phyloP scores from a whole-genome alignment of 192 early-diverging fungal species.

The Irineochytrium annulatum region DNA sequence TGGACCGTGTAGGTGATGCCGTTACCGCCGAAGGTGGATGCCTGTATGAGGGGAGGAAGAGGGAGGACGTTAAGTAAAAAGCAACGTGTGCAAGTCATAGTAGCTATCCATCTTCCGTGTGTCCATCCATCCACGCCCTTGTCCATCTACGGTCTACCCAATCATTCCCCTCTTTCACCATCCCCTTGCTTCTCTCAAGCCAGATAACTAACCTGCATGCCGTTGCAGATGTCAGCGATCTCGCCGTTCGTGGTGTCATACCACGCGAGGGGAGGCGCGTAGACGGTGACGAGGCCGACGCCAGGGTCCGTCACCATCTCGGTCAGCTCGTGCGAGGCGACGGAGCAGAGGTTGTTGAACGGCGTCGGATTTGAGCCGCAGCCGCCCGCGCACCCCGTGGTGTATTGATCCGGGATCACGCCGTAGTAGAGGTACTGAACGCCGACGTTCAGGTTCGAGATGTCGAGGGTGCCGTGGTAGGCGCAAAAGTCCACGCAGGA shows the following conservation, averaged over 20 bases:
- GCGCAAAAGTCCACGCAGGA: conserved; percentile 22
- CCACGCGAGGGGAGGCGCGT: conserved; percentile 20
- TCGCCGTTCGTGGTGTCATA: conserved; percentile 27
- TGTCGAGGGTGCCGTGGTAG: conserved; percentile 25
- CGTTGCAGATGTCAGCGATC: conserved; percentile 30
- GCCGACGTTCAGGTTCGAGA: background rate
- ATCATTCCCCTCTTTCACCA: too few relatives aligned
- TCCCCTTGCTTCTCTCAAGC: too few relatives aligned
- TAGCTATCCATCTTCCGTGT: too few relatives aligned
- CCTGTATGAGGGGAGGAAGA: background rate
- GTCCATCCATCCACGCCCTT: too few relatives aligned
- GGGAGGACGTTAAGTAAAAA: background rate
- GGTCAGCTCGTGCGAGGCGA: conserved; percentile 23
- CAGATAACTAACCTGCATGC: background rate
- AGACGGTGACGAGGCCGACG: conserved; percentile 16
- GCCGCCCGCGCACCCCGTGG: conserved; percentile 30
- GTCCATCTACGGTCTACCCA: too few relatives aligned
- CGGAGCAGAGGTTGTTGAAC: conserved; percentile 11
- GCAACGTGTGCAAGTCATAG: too few relatives aligned
- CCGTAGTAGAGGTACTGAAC: conserved; percentile 27
- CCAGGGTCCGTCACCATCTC: conserved; percentile 26
- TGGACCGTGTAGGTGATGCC: conserved; percentile 3
- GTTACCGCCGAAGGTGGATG: conserved; percentile 5
- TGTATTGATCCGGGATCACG: conserved; percentile 13
- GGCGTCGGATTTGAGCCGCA: conserved; percentile 13